Percentiles rank a stretch among this genome's conserved stretches.
Evolutionary conservation across 768 basidiomycete genomes (phyloP).

Genomic region (Suillus luteus): DNA sequence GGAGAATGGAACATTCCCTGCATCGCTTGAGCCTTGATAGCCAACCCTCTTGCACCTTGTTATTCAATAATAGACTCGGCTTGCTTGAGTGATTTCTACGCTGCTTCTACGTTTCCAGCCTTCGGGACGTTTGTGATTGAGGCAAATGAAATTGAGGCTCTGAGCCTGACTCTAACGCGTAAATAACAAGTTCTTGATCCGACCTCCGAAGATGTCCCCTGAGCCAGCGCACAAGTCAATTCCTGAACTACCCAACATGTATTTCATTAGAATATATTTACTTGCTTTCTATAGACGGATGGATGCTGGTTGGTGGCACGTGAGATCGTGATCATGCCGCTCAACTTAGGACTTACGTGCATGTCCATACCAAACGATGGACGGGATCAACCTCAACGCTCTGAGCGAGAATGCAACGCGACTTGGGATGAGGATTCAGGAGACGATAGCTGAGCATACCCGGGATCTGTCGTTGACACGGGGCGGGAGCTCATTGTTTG

Average conservation of each 20-base stretch:
- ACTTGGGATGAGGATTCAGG: constrained; percentile 80
- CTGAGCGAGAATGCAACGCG: constrained; percentile 83
- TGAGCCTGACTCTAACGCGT: neutral
- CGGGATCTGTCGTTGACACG: constrained; percentile 67
- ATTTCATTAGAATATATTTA: neutral
- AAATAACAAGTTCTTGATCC: neutral
- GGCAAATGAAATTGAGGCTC: neutral
- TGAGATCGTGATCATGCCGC: neutral
- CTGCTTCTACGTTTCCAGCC: neutral
- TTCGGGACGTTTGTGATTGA: neutral
- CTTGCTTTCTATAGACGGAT: neutral
- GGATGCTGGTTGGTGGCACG: neutral
- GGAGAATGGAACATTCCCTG: constrained; percentile 90
- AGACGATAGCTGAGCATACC: constrained; percentile 80
- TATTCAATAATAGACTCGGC: constrained; percentile 7
- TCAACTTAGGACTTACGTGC: neutral
- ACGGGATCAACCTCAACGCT: constrained; percentile 38
- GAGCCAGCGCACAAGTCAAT: neutral
- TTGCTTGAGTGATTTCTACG: neutral
- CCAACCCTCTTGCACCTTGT: neutral
- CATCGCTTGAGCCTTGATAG: constrained; percentile 77
- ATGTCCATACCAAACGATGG: constrained; percentile 24
- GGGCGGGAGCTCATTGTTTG: constrained; percentile 58
- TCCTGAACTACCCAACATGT: neutral
- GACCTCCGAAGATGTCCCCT: neutral